phyloP scores from a whole-genome alignment of 2,329 filamentous ascomycete genomes.

The Colletotrichum karsti region DNA sequence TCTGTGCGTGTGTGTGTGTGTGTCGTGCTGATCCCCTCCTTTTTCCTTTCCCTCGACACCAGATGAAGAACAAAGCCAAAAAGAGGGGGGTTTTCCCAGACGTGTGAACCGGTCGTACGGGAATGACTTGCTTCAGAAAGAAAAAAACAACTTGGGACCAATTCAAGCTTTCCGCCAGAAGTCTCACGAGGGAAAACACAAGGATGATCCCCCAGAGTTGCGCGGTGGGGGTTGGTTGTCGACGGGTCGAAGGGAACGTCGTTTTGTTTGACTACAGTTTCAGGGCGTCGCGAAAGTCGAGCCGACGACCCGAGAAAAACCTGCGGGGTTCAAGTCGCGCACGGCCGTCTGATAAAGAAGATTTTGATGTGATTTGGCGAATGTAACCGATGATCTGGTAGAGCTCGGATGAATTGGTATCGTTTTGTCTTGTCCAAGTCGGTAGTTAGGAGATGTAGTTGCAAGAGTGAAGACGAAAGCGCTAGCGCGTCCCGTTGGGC shows the following conservation, averaged over 20 bases:
- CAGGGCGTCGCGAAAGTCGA: slow-evolving; percentile 10
- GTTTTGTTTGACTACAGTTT: slow-evolving; percentile 27
- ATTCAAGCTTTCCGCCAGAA: not conserved
- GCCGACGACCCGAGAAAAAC: slow-evolving; percentile 6
- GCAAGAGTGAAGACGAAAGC: too few species aligned
- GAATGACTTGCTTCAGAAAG: too few species aligned
- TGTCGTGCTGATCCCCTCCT: not conserved
- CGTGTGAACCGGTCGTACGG: not conserved
- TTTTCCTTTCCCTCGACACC: not conserved
- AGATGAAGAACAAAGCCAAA: not conserved
- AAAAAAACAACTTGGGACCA: not conserved
- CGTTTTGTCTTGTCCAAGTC: not conserved
- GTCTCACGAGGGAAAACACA: not conserved
- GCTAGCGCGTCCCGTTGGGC: too few species aligned
- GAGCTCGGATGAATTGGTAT: too few species aligned
- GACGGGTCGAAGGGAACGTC: too few species aligned
- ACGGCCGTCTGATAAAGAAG: not conserved
- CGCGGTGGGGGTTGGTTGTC: not conserved
- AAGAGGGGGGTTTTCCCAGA: not conserved
- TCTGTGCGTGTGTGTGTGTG: not conserved
- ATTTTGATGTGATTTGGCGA: not conserved
- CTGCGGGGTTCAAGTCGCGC: too few species aligned
- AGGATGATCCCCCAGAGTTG: not conserved
- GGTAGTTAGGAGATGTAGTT: not conserved
- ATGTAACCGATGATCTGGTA: not conserved